Evolutionary conservation across 140 eudicot species (phyloP).

Genomic region (Cichorium intybus): DNA sequence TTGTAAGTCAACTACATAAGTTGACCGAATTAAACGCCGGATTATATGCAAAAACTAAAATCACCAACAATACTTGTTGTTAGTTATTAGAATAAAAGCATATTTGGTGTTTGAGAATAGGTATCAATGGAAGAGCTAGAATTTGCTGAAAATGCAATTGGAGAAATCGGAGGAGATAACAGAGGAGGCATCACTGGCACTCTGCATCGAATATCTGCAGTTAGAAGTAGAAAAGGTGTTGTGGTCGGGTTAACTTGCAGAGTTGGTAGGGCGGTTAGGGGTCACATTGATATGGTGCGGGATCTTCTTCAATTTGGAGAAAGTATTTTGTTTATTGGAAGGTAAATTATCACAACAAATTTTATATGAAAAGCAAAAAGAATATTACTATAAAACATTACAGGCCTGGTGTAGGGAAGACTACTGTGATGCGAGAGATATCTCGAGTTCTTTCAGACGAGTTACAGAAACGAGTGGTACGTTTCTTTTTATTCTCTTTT

Average conservation of each 20-base stretch:
- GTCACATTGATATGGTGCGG: conserved; percentile 58
- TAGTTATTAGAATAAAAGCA: too few relatives aligned
- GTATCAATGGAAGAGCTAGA: conserved; percentile 63
- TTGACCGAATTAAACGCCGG: too few relatives aligned
- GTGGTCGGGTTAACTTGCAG: conserved; percentile 78
- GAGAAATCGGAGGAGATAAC: conserved; percentile 76
- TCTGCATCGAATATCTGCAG: conserved; percentile 82
- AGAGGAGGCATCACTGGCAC: conserved; percentile 81
- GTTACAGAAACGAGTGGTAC: conserved; percentile 79
- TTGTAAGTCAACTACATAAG: not conserved
- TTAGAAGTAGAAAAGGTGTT: conserved; percentile 57
- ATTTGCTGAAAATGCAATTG: conserved; percentile 68
- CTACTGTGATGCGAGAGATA: conserved; percentile 85
- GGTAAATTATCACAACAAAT: conserved; percentile 35
- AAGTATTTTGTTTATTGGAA: conserved; percentile 82
- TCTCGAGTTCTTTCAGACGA: conserved; percentile 73
- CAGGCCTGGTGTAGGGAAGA: conserved; percentile 95
- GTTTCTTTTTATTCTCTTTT: conserved; percentile 16
- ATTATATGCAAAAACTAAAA: too few relatives aligned
- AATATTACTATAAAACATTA: not conserved
- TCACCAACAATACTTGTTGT: too few relatives aligned
- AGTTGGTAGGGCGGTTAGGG: conserved; percentile 72
- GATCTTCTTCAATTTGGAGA: conserved; percentile 79
- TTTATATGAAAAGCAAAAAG: too few relatives aligned
- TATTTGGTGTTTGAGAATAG: conserved; percentile 30